Percentiles rank a stretch among this genome's conserved stretches.
Conservation (phyloP, 2,329 filamentous ascomycete genomes). For the Stylonectria norvegica region DNA sequence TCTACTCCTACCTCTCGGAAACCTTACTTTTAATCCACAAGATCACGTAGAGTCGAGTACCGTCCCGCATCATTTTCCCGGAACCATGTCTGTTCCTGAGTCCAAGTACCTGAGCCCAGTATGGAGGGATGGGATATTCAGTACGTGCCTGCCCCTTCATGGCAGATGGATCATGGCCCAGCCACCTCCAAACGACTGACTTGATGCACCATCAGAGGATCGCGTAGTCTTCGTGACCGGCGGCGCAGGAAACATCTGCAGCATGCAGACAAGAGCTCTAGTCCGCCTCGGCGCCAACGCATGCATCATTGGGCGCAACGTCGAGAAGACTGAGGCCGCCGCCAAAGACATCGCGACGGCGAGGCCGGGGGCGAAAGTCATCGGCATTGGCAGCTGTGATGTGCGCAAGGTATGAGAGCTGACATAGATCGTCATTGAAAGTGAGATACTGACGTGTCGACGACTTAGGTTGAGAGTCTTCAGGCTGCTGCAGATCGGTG, state of each 20-base stretch:
- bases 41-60: background rate
- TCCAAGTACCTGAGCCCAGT: constrained; percentile 76
- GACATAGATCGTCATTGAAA: background rate
- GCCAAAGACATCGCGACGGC: constrained; percentile 80
- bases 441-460: constrained; percentile 3
- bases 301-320: constrained; percentile 87
- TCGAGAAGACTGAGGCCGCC: constrained; percentile 77
- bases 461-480: constrained; percentile 28
- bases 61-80: background rate
- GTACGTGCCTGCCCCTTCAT: constrained; percentile 44
- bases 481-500: constrained; percentile 73
- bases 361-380: constrained; percentile 73
- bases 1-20: constrained; percentile 1
- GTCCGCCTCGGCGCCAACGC: constrained; percentile 90
- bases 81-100: constrained; percentile 63
- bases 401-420: constrained; percentile 60
- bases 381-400: constrained; percentile 78
- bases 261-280: constrained; percentile 85
- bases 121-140: constrained; percentile 85
- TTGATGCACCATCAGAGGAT: constrained; percentile 54
- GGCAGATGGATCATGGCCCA: too few species aligned
- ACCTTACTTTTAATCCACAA: constrained; percentile 2
- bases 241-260: constrained; percentile 90
- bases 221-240: constrained; percentile 95
- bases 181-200: constrained; percentile 5